Evolutionary conservation across 129 eudicot genomes (phyloP), one percentile per base, ranked within the genome.

Genomic region (Chrysanthemum makinoi): DNA sequence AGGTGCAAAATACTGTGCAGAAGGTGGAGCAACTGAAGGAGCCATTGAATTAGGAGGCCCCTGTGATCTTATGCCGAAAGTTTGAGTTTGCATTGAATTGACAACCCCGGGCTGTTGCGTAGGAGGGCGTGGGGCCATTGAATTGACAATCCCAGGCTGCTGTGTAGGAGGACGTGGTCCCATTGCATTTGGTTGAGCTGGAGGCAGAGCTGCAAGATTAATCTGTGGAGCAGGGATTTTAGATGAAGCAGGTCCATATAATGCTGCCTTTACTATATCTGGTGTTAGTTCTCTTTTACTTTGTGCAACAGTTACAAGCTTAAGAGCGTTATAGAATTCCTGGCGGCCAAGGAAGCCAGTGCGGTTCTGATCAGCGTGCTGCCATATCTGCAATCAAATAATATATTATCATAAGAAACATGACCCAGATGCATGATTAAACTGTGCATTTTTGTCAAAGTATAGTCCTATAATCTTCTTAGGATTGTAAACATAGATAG

Each of bases 281-380:
- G 96, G 86, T 15, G 96, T 92, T 76, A 92, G 72, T 16, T 89
- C 98, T 68, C 96, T 80, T 83, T 87, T 92, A 78, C 96, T 92
- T 73, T 92, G 98, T 72, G 96, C 96, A 70, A 92, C 98, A 16
- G 98, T 92, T 13, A 92, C 95, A 75, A 92, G 95, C n/a, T 87
- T 92, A 63, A 92, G 96, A 35, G 95, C 95, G 78, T 92, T 92
- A 79, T 79, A 89, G 78, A 92, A 92, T 76, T 89, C 98, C 53
- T 78, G n/a, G n/a, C n/a, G n/a, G n/a, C n/a, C n/a, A n/a, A n/a
- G n/a, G n/a, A n/a, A n/a, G n/a, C n/a, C n/a, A n/a, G n/a, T n/a
- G n/a, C n/a, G n/a, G n/a, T n/a, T n/a, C n/a, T n/a, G n/a, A n/a
- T n/a, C n/a, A n/a, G 98, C 98, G 81, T 86, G 85, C 83, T 66